Base-by-base conservation (phyloP, 306 rosid species). In the Ceratonia siliqua region DNA sequence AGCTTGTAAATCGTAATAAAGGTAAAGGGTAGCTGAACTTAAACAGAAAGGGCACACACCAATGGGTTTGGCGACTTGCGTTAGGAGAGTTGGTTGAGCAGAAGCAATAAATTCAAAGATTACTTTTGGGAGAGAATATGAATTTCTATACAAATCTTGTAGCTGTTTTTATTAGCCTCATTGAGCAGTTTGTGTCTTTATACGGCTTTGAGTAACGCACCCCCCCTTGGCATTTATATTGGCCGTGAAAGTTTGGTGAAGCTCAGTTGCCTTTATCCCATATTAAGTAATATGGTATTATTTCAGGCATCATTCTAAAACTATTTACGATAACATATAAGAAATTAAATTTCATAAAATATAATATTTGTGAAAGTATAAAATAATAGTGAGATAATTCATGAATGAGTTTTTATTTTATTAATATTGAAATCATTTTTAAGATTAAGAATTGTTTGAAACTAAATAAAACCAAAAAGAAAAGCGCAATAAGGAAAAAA, bases 211-310 rank as follows among this genome's bases (percentile, higher is more conserved):
- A 76, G 58, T 30, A 57, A 41, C 68, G 25, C 22, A n/a, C 66
- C 39, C 17, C 20, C 24, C 2, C 24, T 43, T 20, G 6, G 82
- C 85, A 86, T 86, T 88, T 84, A 86, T 72, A 74, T 12, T 32
- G 79, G 88, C 63, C 20, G 88, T 46, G 62, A 20, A 68, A 86
- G 81, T 79, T 84, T 74, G 86, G 88, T 84, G 87, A 81, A 77
- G 35, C 76, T 24, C 14, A 22, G 54, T 21, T 53, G 18, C 9
- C 18, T 21, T 21, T 50, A 30, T 56, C 46, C 14, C 21, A 7
- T 2, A 5, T 1, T 2, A 38, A 38, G 43, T 2, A 38, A 38
- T 1, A 9, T 9, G 15, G 36, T 59, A 28, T n/a, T n/a, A n/a
- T n/a, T n/a, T n/a, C n/a, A n/a, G n/a, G n/a, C n/a, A n/a, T n/a